A percentile compares a stretch with the other conserved stretches of the same genome.
phyloP scores from a whole-genome alignment of 1,139 yeast genomes.

The Geotrichum bryndzae region DNA sequence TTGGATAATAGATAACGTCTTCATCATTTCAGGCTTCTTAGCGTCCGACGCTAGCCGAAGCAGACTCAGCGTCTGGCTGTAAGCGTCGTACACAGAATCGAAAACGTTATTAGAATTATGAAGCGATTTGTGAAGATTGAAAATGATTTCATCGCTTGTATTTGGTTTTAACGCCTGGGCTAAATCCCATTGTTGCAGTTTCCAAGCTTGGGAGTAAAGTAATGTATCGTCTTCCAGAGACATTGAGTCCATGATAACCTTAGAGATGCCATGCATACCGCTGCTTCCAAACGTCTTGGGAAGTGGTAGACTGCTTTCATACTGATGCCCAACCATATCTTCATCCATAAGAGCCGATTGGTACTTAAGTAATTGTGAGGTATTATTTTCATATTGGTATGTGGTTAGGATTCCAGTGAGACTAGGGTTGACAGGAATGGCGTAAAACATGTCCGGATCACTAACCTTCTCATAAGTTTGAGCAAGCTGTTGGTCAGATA shows the following conservation, averaged over 20 bases:
- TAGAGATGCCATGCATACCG: conserved; percentile 16
- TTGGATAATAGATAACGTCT: conserved; percentile 13
- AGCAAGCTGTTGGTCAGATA: background rate
- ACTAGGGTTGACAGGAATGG: conserved; percentile 11
- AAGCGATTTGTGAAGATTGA: conserved; percentile 28
- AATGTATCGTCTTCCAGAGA: conserved; percentile 3
- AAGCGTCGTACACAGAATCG: conserved; percentile 7
- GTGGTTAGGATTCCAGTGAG: conserved; percentile 11
- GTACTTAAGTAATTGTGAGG: conserved; percentile 12
- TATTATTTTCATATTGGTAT: conserved; percentile 10
- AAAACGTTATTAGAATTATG: background rate
- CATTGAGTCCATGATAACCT: conserved; percentile 11
- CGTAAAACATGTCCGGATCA: conserved; percentile 18
- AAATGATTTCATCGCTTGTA: conserved; percentile 42
- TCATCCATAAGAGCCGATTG: conserved; percentile 15
- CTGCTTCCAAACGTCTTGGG: conserved; percentile 11
- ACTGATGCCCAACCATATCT: background rate
- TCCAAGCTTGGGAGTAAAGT: conserved; percentile 46
- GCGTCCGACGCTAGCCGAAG: background rate
- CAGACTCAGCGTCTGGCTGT: conserved; percentile 2
- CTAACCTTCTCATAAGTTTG: conserved; percentile 9
- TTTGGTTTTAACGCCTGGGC: conserved; percentile 39
- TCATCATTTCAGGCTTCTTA: background rate
- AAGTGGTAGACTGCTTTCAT: background rate
- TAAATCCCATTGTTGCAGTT: conserved; percentile 57